Evolutionary conservation across 352 stramenopile species (phyloP).

Genomic region (Globisporangium perplexum): DNA sequence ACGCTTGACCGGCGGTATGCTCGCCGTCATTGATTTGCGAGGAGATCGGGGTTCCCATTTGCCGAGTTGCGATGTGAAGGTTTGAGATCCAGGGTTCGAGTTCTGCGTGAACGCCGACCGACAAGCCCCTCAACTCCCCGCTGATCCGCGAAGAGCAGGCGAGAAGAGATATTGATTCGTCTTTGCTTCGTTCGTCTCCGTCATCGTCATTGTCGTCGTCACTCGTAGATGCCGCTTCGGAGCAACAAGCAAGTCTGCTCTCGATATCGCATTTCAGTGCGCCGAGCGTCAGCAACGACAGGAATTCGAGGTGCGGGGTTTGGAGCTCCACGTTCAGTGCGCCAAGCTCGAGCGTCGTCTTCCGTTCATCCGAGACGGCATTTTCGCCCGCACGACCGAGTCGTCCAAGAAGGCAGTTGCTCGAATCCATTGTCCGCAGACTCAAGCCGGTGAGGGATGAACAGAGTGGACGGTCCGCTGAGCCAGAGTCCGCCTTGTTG

Average conservation of each 20-base stretch:
- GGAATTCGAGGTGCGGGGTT: background rate
- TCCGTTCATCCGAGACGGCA: constrained; percentile 1
- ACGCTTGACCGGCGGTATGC: no score
- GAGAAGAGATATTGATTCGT: background rate
- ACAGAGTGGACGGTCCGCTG: background rate
- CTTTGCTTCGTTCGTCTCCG: background rate
- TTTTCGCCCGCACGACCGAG: background rate
- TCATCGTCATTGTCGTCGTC: background rate
- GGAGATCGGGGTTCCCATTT: background rate
- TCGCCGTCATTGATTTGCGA: background rate
- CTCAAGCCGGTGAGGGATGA: background rate
- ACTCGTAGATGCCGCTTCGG: background rate
- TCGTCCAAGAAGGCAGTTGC: constrained; percentile 1
- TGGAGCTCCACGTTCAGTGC: constrained; percentile 1
- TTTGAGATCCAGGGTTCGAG: constrained; percentile 16
- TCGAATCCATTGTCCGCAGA: constrained; percentile 4
- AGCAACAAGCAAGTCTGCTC: constrained; percentile 4
- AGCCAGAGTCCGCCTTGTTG: background rate
- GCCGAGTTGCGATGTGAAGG: constrained; percentile 7
- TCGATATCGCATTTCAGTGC: constrained; percentile 13
- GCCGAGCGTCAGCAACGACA: constrained; percentile 3
- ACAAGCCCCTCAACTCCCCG: constrained; percentile 8
- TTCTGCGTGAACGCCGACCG: background rate
- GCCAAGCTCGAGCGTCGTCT: constrained; percentile 4
- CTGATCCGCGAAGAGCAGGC: constrained; percentile 5